Evolutionary conservation across 495 filamentous ascomycete species (phyloP), one percentile per base, ranked within the genome.

Genomic region (Neurospora sp.): DNA sequence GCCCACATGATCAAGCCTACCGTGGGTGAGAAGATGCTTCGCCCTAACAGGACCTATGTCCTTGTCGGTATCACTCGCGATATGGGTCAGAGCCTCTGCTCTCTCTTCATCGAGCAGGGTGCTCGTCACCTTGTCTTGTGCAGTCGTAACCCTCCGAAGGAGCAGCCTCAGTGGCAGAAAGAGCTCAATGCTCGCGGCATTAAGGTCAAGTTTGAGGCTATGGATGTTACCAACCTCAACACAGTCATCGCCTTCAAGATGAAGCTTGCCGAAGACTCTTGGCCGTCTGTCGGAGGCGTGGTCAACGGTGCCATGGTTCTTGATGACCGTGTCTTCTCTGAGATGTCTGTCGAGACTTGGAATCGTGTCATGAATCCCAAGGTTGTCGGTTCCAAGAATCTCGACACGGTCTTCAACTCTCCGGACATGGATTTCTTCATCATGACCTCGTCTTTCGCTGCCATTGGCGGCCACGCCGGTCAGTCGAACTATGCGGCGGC

Each of bases 11-110:
- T 79, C 38, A 75, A 76, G 66, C 75, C 78, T 8, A 36, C 72
- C 2, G 69, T 59, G 5, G 72, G 42, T n/a, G 74, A 74, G 1
- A 28, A 71, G 2, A 70, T 82, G 24, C 80, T 87, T 40, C 73
- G 70, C 9, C 59, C 79, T 0, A 70, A 85, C 74, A 87, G 83
- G 75, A 88, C 89, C 0, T 92, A 92, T 74, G 78, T 87, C 40
- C 78, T 92, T 0, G 78, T 89, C 24, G 90, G 90, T 5, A 75
- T 91, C 13, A 88, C 88, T 1, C 85, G 88, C 21, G 85, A 87
- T 37, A 81, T 91, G 5, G 90, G 88, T 19, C 83, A 85, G 71
- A 90, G 89, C 17, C 76, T 91, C 2, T 89, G 88, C 75, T 78
- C 83, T 4, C 88, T 89, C 76, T 88, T 92, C 80, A 81, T 84